These are phyloP conservation scores for Metschnikowia lachancei DNA, from an alignment of 805 yeast genomes.

Conservation along the genomic window DNA sequence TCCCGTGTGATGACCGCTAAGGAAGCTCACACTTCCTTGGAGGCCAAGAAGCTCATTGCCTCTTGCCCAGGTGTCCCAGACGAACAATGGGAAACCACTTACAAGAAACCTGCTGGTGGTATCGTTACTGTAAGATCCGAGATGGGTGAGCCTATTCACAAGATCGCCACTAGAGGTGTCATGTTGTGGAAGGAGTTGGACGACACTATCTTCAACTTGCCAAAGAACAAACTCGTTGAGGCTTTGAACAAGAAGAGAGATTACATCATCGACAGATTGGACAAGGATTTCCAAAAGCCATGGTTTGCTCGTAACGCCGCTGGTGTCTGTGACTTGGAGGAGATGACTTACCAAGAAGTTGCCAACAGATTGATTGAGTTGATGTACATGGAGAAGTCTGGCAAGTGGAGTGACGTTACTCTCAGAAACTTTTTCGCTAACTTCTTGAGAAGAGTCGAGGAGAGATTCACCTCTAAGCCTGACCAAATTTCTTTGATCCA, in stretches of 20 bases:
- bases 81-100: constrained; percentile 87
- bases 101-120: constrained; percentile 96
- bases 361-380: constrained; percentile 83
- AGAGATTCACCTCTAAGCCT: constrained; percentile 71
- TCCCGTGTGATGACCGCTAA: constrained; percentile 96
- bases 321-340: constrained; percentile 86
- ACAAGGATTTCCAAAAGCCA: constrained; percentile 95
- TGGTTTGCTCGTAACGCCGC: constrained; percentile 87
- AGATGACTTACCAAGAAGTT: constrained; percentile 93
- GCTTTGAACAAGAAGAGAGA: constrained; percentile 81
- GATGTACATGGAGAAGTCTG: constrained; percentile 74
- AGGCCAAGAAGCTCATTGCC: constrained; percentile 89
- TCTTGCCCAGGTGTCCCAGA: constrained; percentile 89
- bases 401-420: constrained; percentile 84
- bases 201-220: constrained; percentile 85
- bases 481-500: constrained; percentile 68
- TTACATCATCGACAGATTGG: constrained; percentile 78
- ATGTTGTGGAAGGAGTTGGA: constrained; percentile 96
- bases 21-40: constrained; percentile 92
- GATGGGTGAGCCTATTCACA: constrained; percentile 99
- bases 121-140: constrained; percentile 93
- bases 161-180: constrained; percentile 97
- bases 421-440: constrained; percentile 85
- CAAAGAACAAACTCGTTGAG: constrained; percentile 81
- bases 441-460: constrained; percentile 91